Base-by-base conservation (phyloP, 768 basidiomycete genomes). In the Strobilomyces dryophilus region DNA sequence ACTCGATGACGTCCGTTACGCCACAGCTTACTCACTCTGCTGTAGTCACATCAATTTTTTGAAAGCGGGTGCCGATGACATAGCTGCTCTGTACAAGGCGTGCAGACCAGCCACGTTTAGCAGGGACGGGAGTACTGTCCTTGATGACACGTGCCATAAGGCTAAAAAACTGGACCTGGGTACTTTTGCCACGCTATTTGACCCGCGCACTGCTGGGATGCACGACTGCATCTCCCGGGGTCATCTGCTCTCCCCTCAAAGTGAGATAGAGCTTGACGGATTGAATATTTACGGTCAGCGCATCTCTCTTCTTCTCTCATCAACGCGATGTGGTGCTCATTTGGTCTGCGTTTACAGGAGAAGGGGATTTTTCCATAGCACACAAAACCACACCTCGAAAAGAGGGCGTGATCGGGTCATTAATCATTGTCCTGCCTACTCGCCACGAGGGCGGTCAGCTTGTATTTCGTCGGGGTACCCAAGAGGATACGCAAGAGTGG, bases 371-470 rank as follows among this genome's bases (percentile, higher is more conserved):
- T 18, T 55, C 47, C 47, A 59, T 55, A 39, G 45, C 52, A 2
- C 53, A 59, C 40, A 45, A 55, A 11, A 53, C 52, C n/a, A 79
- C 79, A 0, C 78, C 76, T 65, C 8, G 65, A 1, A 35, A 41
- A 0, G 15, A 68, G 8, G 57, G 59, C 24, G 79, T 81, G 74
- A 75, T 83, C 37, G 80, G 76, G 1, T 80, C 80, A 1, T 71
- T 84, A 8, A 74, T 81, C 1, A 56, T 81, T 31, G 70, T 77
- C n/a, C 72, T 79, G 45, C 80, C 80, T 15, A 75, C 75, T 1
- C 20, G 57, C 0, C 57, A 60, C 39, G 49, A 52, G 18, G 51
- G 57, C 2, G 57, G 60, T 15, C 54, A 60, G 36, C 21, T 61
- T 11, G 51, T 51, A 5, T 58, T 59, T 17, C 49, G 51, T 15